These are phyloP conservation scores for Pseudogymnoascus sp. DNA, from an alignment of 2,329 filamentous ascomycete genomes.

Conservation along the genomic window DNA sequence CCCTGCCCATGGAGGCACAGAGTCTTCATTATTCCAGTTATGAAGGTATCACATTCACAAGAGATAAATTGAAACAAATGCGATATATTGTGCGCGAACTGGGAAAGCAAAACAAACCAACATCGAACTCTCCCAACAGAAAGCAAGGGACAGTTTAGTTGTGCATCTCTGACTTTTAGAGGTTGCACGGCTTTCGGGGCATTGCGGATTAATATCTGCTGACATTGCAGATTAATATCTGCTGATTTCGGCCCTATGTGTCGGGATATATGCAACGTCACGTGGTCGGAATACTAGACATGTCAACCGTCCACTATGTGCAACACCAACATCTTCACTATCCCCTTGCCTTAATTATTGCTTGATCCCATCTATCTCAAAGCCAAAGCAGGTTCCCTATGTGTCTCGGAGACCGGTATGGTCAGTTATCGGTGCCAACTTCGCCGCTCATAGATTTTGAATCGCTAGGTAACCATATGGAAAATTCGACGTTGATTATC, in stretches of 20 bases:
- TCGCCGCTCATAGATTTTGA: not conserved
- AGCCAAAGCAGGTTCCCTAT: not conserved
- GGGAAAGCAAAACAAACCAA: not conserved
- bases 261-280: not conserved
- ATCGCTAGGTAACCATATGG: not conserved
- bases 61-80: not conserved
- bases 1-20: slow-evolving; percentile 34
- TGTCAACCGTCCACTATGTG: not conserved
- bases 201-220: not conserved
- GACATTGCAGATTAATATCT: not conserved
- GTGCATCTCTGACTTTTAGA: not conserved
- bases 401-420: not conserved
- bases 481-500: not conserved
- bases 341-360: not conserved
- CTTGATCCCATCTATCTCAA: not conserved
- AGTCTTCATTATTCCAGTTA: slow-evolving; percentile 23
- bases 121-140: not conserved
- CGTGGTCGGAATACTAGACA: not conserved
- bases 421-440: not conserved
- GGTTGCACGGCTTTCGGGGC: not conserved
- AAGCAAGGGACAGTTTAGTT: not conserved
- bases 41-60: not conserved
- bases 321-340: too few species aligned
- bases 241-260: not conserved
- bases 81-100: not conserved